These are phyloP conservation scores for Salicornia ramosissima DNA, from an alignment of 148 eudicot species.

Conservation along the genomic window DNA sequence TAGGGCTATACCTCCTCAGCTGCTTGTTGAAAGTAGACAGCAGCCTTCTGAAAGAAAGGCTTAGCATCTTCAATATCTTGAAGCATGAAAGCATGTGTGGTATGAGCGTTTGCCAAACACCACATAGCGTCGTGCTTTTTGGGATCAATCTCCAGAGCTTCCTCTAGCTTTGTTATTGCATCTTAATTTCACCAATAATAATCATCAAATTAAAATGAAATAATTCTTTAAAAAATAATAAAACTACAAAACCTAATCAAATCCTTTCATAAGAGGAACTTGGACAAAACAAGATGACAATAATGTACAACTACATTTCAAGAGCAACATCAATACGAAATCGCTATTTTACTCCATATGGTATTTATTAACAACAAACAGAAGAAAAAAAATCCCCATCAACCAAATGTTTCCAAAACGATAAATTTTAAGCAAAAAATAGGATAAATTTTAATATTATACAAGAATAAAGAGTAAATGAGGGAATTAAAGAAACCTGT, in stretches of 20 bases:
- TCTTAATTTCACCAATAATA: constrained; percentile 23
- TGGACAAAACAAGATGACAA: too few relatives aligned
- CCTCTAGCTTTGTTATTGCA: constrained; percentile 41
- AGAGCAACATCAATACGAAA: too few relatives aligned
- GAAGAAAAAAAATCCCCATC: neutral
- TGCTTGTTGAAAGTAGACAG: constrained; percentile 33
- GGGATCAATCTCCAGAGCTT: constrained; percentile 39
- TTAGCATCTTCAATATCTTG: constrained; percentile 37
- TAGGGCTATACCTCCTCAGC: constrained; percentile 27
- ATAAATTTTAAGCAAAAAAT: neutral
- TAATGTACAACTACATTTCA: neutral
- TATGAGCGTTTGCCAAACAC: constrained; percentile 44
- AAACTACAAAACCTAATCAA: neutral
- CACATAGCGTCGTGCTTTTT: constrained; percentile 40
- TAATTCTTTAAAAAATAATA: neutral
- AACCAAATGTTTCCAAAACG: neutral
- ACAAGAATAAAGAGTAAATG: neutral
- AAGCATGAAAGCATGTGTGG: constrained; percentile 35
- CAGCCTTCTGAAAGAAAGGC: constrained; percentile 31
- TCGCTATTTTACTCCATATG: too few relatives aligned
- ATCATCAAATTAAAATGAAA: neutral
- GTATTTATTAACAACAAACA: neutral
- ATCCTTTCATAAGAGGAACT: too few relatives aligned
- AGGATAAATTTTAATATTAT: neutral
- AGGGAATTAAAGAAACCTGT: constrained; percentile 27